Evolutionary conservation across 441 rosid species (phyloP).

Genomic region (Mallotus japonicus): DNA sequence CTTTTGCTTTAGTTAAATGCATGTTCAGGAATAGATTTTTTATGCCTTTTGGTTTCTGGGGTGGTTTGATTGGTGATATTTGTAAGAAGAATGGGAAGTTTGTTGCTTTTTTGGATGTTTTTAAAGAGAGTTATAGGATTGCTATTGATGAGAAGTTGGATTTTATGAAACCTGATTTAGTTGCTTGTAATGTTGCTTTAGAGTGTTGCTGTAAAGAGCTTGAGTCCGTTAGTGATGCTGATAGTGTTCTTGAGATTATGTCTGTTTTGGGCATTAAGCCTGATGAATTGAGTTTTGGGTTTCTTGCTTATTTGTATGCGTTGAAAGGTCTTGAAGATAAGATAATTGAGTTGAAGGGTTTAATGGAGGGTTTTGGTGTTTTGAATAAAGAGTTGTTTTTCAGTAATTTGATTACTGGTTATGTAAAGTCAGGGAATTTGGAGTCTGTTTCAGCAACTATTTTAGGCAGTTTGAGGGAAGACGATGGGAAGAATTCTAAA

Average conservation of each 20-base stretch:
- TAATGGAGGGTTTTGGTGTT: constrained; percentile 62
- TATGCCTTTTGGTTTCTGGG: constrained; percentile 81
- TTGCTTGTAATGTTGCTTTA: constrained; percentile 71
- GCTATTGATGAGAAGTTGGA: constrained; percentile 72
- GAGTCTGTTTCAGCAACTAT: constrained; percentile 51
- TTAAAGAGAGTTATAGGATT: constrained; percentile 66
- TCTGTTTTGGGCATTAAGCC: constrained; percentile 70
- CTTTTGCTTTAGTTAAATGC: constrained; percentile 70
- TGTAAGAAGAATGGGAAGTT: constrained; percentile 45
- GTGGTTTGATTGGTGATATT: constrained; percentile 53
- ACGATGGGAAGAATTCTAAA: constrained; percentile 28
- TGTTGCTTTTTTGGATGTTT: constrained; percentile 56
- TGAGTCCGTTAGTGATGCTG: constrained; percentile 65
- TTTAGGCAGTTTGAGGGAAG: constrained; percentile 43
- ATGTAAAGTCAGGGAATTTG: constrained; percentile 57
- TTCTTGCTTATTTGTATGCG: constrained; percentile 68
- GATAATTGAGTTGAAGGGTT: constrained; percentile 56
- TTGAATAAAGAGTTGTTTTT: constrained; percentile 38
- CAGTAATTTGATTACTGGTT: constrained; percentile 64
- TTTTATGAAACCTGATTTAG: constrained; percentile 72
- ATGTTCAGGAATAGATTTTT: constrained; percentile 82
- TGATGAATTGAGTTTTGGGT: constrained; percentile 67
- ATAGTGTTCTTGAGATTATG: constrained; percentile 65
- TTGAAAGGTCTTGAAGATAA: constrained; percentile 59
- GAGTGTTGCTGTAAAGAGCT: constrained; percentile 62